Evolutionary conservation across 2,329 filamentous ascomycete genomes (phyloP), one percentile per base, ranked within the genome.

Genomic region (Claviceps sp.): DNA sequence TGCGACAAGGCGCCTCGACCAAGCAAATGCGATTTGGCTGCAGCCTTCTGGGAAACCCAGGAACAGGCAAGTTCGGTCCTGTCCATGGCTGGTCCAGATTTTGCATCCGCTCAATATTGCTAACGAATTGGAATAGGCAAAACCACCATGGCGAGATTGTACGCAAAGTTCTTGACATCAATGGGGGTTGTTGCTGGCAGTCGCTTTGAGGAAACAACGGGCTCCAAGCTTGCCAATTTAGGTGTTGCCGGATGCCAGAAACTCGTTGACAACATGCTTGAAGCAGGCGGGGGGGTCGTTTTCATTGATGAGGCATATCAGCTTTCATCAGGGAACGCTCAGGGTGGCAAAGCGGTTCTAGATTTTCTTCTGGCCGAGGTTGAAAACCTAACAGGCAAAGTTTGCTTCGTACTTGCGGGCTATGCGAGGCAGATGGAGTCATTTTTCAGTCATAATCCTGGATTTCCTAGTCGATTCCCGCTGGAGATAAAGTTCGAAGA

Each of bases 301-400:
- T 90, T 91, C 60, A 83, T 91, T 22, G 86, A 91, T 54, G 86
- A 91, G 62, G 85, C 86, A 0, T 89, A 91, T 59, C 85, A 90
- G 56, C 70, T 91, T 0, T 74, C 79, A 0, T 78, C 77, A 1
- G 76, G 76, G 0, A 77, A 78, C 52, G 84, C 68, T 22, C 59
- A 62, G 2, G 77, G 77, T 0, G 85, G 85, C 0, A 70, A 66
- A 0, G 73, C 75, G 0, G 83, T 88, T 0, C 68, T 91, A 0
- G 85, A 91, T 55, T 86, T 76, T 54, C 69, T 91, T 0, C 74
- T 91, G 0, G 74, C 83, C 0, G 84, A 89, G 58, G 77, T 88
- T 0, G 86, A 90, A 58, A 86, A 88, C 50, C 70, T 80, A 1
- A 76, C 73, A 0, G 85, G 85, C 0, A 85, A 85, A 57, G 64